These are phyloP conservation scores for Holtermanniella nyarrowii DNA, from an alignment of 768 basidiomycete species.

Conservation along the genomic window DNA sequence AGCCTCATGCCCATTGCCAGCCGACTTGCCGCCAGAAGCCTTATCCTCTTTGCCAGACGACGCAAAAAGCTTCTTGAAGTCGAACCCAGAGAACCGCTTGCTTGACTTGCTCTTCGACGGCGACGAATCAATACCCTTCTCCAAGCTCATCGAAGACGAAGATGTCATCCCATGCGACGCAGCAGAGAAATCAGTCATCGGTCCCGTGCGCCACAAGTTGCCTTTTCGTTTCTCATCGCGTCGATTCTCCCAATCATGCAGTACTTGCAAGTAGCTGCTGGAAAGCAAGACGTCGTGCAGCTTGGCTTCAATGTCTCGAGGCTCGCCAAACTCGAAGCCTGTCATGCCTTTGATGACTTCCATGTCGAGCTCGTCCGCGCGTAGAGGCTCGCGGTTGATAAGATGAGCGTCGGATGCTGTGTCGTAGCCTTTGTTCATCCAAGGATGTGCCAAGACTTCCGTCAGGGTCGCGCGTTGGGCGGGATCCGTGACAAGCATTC, in stretches of 20 bases:
- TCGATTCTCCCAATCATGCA: constrained; percentile 64
- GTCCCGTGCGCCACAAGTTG: constrained; percentile 15
- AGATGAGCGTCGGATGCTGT: constrained; percentile 75
- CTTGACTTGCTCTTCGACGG: constrained; percentile 52
- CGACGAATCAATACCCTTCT: constrained; percentile 33
- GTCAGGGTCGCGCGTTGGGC: constrained; percentile 63
- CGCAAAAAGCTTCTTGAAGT: constrained; percentile 80
- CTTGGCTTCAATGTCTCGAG: constrained; percentile 70
- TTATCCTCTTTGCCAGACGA: constrained; percentile 26
- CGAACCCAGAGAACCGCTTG: constrained; percentile 86
- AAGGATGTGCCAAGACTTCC: constrained; percentile 78
- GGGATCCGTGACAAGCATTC: constrained; percentile 97
- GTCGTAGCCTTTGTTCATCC: constrained; percentile 83
- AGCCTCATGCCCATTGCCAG: constrained; percentile 9
- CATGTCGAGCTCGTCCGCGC: constrained; percentile 75
- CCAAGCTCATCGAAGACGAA: constrained; percentile 19
- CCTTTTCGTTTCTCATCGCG: constrained; percentile 21
- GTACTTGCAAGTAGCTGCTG: constrained; percentile 62
- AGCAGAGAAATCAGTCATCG: background rate
- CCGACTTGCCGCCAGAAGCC: constrained; percentile 14
- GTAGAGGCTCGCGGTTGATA: constrained; percentile 77
- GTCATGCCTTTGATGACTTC: constrained; percentile 82
- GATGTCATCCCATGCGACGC: constrained; percentile 9
- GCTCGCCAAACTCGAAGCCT: constrained; percentile 90
- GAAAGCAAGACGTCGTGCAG: constrained; percentile 64